Conservation (phyloP, 495 filamentous ascomycete species). For the Talaromyces wortmannii region DNA sequence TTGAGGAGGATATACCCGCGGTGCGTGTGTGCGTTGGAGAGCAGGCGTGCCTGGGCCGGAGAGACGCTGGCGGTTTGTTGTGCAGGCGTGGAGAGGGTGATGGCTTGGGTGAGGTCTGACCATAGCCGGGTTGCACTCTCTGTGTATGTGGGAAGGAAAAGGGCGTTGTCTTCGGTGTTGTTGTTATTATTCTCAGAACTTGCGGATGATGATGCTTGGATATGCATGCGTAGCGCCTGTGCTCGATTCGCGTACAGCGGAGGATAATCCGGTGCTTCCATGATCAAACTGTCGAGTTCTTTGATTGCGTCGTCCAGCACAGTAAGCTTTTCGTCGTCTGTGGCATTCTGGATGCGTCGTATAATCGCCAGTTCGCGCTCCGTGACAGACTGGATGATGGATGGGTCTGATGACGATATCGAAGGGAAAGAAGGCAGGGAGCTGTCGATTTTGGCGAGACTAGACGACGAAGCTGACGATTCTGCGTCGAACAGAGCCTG, state of each 20-base stretch:
- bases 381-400: neutral
- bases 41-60: conserved; percentile 49
- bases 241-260: conserved; percentile 72
- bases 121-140: conserved; percentile 35
- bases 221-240: conserved; percentile 55
- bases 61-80: conserved; percentile 47
- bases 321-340: neutral
- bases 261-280: conserved; percentile 58
- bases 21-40: conserved; percentile 71
- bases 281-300: conserved; percentile 47
- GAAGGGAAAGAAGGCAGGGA: conserved; percentile 16
- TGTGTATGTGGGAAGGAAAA: conserved; percentile 14
- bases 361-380: neutral
- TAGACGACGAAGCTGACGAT: conserved; percentile 47
- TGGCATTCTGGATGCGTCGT: neutral
- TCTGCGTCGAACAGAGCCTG: conserved; percentile 77
- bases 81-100: conserved; percentile 54
- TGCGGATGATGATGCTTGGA: conserved; percentile 11
- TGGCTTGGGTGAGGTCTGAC: conserved; percentile 58
- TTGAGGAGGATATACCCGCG: conserved; percentile 64
- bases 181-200: conserved; percentile 3
- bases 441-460: conserved; percentile 48
- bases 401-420: conserved; percentile 7
- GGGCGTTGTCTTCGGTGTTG: conserved; percentile 1
- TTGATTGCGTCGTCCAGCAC: conserved; percentile 21